These are phyloP conservation scores for Bryum argenteum DNA, from an alignment of 225 moss, liverwort and hornwort species.

Conservation along the genomic window DNA sequence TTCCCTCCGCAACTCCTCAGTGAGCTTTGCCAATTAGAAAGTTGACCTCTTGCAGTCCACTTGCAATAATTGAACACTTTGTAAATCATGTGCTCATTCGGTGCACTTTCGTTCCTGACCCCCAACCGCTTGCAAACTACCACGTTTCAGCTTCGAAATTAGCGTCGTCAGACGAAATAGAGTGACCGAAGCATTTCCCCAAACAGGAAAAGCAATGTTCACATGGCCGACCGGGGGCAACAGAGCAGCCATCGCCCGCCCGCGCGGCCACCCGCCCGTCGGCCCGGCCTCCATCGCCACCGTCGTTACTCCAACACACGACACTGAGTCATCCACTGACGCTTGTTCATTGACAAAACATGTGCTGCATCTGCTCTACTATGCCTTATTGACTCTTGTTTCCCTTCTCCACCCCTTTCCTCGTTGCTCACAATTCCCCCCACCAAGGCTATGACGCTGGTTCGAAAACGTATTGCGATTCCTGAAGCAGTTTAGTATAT, in stretches of 20 bases:
- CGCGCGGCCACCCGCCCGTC: background rate
- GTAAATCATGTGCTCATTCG: no score
- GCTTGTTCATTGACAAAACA: background rate
- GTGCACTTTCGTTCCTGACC: no score
- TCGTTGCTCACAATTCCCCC: background rate
- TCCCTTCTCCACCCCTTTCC: background rate
- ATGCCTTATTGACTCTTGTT: no score
- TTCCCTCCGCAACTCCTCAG: no score
- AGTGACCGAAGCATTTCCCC: background rate
- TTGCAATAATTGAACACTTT: no score
- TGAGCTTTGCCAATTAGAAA: no score
- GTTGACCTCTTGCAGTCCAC: no score
- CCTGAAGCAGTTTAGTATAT: background rate
- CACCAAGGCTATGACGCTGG: constrained; percentile 26
- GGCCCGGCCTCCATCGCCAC: constrained; percentile 6
- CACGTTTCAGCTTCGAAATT: background rate
- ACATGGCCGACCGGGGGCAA: constrained; percentile 27
- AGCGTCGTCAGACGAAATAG: background rate
- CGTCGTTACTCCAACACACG: background rate
- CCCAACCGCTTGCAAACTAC: no score
- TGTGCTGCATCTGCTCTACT: constrained; percentile 11
- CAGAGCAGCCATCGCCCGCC: no score
- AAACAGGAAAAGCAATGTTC: background rate
- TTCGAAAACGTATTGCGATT: background rate
- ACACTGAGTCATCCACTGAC: background rate